Evolutionary conservation across 1,284 basidiomycete species (phyloP).

Genomic region (Leccinum solheimii): DNA sequence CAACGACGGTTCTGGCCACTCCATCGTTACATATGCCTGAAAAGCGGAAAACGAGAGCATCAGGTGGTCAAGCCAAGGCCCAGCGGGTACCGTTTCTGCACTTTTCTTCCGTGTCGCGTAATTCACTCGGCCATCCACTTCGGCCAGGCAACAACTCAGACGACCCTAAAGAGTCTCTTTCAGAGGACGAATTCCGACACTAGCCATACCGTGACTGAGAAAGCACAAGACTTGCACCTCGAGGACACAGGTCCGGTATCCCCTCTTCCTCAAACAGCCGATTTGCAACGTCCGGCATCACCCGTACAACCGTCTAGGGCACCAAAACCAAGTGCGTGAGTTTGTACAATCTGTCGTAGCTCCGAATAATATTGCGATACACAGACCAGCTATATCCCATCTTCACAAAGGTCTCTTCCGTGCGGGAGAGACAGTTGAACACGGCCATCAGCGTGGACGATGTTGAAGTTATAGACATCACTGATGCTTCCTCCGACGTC

Average conservation of each 20-base stretch:
- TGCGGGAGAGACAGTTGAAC: conserved; percentile 2
- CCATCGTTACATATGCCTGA: conserved; percentile 21
- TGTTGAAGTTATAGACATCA: conserved; percentile 22
- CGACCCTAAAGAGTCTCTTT: conserved; percentile 29
- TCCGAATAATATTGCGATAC: conserved; percentile 2
- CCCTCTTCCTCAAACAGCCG: background rate
- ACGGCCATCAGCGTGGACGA: conserved; percentile 9
- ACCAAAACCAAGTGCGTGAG: conserved; percentile 24
- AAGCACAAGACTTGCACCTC: conserved; percentile 1
- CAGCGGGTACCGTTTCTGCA: conserved; percentile 19
- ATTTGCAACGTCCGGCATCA: conserved; percentile 2
- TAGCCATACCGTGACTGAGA: background rate
- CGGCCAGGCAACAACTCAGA: conserved; percentile 24
- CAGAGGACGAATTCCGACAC: conserved; percentile 17
- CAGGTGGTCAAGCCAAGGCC: conserved; percentile 8
- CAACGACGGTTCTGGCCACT: background rate
- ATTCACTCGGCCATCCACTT: conserved; percentile 4
- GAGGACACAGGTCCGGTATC: background rate
- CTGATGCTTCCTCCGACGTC: conserved; percentile 14
- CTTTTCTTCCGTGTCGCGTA: background rate
- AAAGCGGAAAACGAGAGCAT: conserved; percentile 25
- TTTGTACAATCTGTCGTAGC: background rate
- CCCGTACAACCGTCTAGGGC: background rate
- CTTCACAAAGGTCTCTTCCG: conserved; percentile 18
- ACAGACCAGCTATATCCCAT: conserved; percentile 31